Evolutionary conservation across 2,329 filamentous ascomycete species (phyloP).

Genomic region (Colletotrichum viniferum): DNA sequence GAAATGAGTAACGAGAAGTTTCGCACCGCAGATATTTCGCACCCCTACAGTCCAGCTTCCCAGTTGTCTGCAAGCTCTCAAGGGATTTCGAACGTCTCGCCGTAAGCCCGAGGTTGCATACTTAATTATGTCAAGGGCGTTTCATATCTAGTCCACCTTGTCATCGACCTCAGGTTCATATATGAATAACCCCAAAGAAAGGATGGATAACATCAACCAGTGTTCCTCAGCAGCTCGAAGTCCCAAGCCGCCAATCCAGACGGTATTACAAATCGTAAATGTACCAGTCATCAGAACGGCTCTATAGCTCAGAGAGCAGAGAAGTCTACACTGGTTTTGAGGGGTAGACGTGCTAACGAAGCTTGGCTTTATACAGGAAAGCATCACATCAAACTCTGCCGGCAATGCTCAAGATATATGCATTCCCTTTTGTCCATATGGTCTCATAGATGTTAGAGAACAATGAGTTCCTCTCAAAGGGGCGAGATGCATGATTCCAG

Average conservation of each 20-base stretch:
- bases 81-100: not conserved
- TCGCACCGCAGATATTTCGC: not conserved
- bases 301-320: too few species aligned
- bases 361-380: not conserved
- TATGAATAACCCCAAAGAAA: not conserved
- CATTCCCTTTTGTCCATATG: rapidly evolving
- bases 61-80: not conserved
- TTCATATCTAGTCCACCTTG: not conserved
- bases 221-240: rapidly evolving
- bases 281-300: not conserved
- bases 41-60: not conserved
- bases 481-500: too few species aligned
- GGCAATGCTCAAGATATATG: rapidly evolving
- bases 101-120: rapidly evolving
- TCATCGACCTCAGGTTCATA: not conserved
- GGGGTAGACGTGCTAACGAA: not conserved
- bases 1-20: not conserved
- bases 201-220: not conserved
- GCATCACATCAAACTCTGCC: not conserved
- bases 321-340: not conserved
- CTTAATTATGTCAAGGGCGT: rapidly evolving
- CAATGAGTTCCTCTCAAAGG: rapidly evolving
- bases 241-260: not conserved
- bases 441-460: too few species aligned
- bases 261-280: not conserved